These are phyloP conservation scores for Phialophora chinensis DNA, from an alignment of 2,329 filamentous ascomycete species.

Conservation along the genomic window DNA sequence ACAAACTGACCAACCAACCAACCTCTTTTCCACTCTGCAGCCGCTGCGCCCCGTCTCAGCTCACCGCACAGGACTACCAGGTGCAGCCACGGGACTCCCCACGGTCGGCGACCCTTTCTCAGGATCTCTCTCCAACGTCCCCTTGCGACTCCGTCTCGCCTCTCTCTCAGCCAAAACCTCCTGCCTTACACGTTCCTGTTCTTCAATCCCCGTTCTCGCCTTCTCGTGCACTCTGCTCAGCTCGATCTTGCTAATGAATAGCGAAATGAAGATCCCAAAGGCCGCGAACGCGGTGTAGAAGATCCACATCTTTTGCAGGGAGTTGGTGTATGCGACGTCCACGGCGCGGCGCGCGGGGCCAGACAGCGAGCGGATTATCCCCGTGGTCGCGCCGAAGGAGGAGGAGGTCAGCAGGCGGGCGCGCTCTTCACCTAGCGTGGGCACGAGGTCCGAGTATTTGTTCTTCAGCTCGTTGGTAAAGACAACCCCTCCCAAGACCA, in stretches of 20 bases:
- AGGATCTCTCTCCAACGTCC: slow-evolving; percentile 14
- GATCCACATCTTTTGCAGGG: slow-evolving; percentile 51
- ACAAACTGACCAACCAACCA: not conserved
- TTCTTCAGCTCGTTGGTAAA: slow-evolving; percentile 50
- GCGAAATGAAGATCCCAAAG: slow-evolving; percentile 43
- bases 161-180: slow-evolving; percentile 42
- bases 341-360: slow-evolving; percentile 42
- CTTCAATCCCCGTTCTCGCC: slow-evolving; percentile 52
- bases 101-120: slow-evolving; percentile 16
- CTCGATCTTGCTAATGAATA: slow-evolving; percentile 42
- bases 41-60: no score
- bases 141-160: slow-evolving; percentile 23
- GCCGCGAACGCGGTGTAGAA: slow-evolving; percentile 46
- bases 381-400: slow-evolving; percentile 46
- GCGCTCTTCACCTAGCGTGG: slow-evolving; percentile 43
- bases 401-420: slow-evolving; percentile 43
- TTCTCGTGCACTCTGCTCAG: slow-evolving; percentile 52
- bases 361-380: slow-evolving; percentile 45
- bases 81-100: not conserved
- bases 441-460: slow-evolving; percentile 42
- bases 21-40: not conserved
- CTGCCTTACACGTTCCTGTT: slow-evolving; percentile 50
- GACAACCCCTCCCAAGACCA: slow-evolving; percentile 59
- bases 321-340: slow-evolving; percentile 43
- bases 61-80: not conserved